phyloP scores from a whole-genome alignment of 805 yeast species.

The Priceomyces melissophilus region DNA sequence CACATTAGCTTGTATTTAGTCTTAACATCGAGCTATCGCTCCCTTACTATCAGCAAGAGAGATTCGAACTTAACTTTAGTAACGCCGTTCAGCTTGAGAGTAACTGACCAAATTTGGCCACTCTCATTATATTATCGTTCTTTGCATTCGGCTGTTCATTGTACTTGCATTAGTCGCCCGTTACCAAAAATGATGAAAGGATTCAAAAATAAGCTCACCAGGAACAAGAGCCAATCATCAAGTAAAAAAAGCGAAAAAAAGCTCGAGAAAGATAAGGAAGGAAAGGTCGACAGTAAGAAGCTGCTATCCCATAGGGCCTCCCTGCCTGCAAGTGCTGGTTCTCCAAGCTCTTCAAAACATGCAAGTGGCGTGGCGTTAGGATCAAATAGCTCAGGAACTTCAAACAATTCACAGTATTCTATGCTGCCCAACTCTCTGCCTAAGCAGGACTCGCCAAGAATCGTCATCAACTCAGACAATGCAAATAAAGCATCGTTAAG shows the following conservation, averaged over 20 bases:
- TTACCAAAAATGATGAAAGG: constrained; percentile 43
- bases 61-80: too few relatives aligned
- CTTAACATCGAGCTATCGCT: too few relatives aligned
- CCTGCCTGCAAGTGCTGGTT: constrained; percentile 15
- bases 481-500: constrained; percentile 6
- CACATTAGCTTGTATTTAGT: too few relatives aligned
- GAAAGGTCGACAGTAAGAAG: constrained; percentile 16
- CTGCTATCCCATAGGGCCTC: constrained; percentile 11
- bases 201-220: constrained; percentile 42
- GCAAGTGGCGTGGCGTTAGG: constrained; percentile 24
- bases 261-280: constrained; percentile 27
- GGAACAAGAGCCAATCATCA: constrained; percentile 36
- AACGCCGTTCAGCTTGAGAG: too few relatives aligned
- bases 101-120: too few relatives aligned
- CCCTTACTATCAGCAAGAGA: too few relatives aligned
- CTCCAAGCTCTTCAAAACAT: constrained; percentile 34
- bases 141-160: too few relatives aligned
- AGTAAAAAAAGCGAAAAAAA: constrained; percentile 35
- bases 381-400: constrained; percentile 11
- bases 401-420: constrained; percentile 2
- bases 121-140: too few relatives aligned
- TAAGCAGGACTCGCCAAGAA: constrained; percentile 19
- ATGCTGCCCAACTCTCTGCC: constrained; percentile 16
- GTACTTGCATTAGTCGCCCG: constrained; percentile 1
- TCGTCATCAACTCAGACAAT: constrained; percentile 15